These are phyloP conservation scores for Colletotrichum plurivorum DNA, from an alignment of 2,329 filamentous ascomycete species.

Conservation along the genomic window DNA sequence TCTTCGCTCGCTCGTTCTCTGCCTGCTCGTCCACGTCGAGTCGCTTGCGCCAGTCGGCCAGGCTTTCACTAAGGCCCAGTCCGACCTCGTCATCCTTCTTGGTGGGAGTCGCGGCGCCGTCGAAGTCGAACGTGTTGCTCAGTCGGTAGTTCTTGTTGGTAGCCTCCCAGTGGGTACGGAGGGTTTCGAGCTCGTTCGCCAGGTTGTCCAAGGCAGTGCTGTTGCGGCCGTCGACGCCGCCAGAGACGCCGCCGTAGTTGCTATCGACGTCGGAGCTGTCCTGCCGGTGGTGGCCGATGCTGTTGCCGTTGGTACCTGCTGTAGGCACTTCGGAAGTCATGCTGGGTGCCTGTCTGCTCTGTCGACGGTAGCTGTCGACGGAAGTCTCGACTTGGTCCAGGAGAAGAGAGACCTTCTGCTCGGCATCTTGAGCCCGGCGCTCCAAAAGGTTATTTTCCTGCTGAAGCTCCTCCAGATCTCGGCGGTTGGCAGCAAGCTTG, in stretches of 20 bases:
- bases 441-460: constrained; percentile 87
- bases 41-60: constrained; percentile 85
- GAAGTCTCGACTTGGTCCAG: constrained; percentile 95
- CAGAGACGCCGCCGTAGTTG: constrained; percentile 69
- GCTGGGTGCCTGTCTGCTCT: constrained; percentile 70
- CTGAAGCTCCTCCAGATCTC: constrained; percentile 85
- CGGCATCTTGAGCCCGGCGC: constrained; percentile 87
- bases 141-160: constrained; percentile 96
- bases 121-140: constrained; percentile 91
- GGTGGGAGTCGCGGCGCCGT: constrained; percentile 53
- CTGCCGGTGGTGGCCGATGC: constrained; percentile 62
- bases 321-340: constrained; percentile 62
- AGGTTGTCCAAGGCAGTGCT: constrained; percentile 87
- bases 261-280: constrained; percentile 74
- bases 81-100: constrained; percentile 62
- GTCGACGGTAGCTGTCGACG: constrained; percentile 94
- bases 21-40: constrained; percentile 69
- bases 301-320: constrained; percentile 51
- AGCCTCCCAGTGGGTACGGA: constrained; percentile 93
- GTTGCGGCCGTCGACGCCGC: constrained; percentile 63
- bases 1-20: constrained; percentile 38
- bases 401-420: constrained; percentile 92
- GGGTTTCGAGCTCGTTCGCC: constrained; percentile 90
- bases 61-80: constrained; percentile 75
- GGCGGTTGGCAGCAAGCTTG: constrained; percentile 72